Evolutionary conservation across 495 filamentous ascomycete species (phyloP), one percentile per base, ranked within the genome.

Genomic region (Neurospora africana): DNA sequence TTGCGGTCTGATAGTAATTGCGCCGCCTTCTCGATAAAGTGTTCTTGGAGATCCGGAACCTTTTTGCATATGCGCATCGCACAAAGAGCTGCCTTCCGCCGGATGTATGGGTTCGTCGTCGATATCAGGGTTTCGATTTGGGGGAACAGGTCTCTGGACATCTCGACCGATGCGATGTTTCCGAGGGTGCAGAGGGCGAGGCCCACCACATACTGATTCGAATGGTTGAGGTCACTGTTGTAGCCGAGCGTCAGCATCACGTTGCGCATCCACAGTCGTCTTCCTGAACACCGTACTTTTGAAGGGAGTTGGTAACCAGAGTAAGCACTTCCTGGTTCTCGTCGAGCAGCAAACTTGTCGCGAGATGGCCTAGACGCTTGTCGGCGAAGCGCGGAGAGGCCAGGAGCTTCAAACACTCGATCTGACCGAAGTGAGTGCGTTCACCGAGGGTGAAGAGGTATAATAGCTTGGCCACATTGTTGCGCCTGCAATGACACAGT

Each of bases 41-140:
- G 93, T 77, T 99, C 95, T 82, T 97, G 93, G 41, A 99, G 86
- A 78, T 99, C 95, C 7, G 95, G 95, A 53, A 98, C 96, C 81
- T 99, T 99, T 75, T 94, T 90, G 83, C 94, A 97, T 83, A 99
- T 97, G 44, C 96, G 88, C 96, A 99, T 99, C n/a, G 95, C 95
- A 81, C 95, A 99, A n/a, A 99, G 87, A 7, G 95, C 96, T 40
- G 96, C 95, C 86, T 99, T 99, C 68, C 95, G 89, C 68, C 95
- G 90, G 78, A 98, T 97, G 76, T 99, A 99, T 13, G 95, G 95
- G 80, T 99, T 99, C 41, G 93, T 91, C 37, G 93, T 97, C 15
- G 93, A 93, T 71, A 98, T 83, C 23, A 98, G 89, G 47, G 84
- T 90, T 82, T 98, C 96, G 75, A 99, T 91, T 86, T 99, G 94